Base-by-base conservation (phyloP, 2,329 filamentous ascomycete genomes). In the Penicillium capsulatum region DNA sequence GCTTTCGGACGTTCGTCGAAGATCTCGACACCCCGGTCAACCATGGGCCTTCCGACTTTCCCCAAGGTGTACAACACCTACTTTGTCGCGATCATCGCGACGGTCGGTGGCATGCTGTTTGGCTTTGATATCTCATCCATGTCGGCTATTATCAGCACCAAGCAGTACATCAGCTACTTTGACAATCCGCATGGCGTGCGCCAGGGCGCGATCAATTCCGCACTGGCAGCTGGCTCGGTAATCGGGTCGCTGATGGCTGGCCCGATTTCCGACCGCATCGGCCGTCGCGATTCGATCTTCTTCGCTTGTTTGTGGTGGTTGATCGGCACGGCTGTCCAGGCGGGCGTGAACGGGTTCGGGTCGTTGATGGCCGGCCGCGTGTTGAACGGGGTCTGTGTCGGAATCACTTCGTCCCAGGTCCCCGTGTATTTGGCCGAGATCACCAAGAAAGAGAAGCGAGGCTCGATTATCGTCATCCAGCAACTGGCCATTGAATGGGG, bases 401-500 rank as follows among this genome's bases (percentile, higher is more conserved):
- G 84, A 44, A 85, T 89, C 50, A 77, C 78, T 48, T 85, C 81
- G 11, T 79, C 82, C 3, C 71, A 85, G 53, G 83, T 86, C 2
- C 81, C 80, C 0, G 76, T 85, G 15, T 86, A 85, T 61, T 77
- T 83, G 49, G 74, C 79, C 34, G 83, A 86, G 60, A 70, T 85
- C 7, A 80, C 74, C n/a, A 71, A 71, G 11, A 72, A 72, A 1
- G 65, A 64, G 27, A 75, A 71, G 48, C 68, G 75, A 47, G 75
- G 75, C 7, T 74, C 80, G 14, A 72, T 88, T 28, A 81, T 88
- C 14, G 80, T 81, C 30, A 74, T 78, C 31, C 83, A 87, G 60
- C 84, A 88, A 59, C 83, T 81, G 70, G 80, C 82, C 13, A 86
- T 88, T 45, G 84, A 83, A 47, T 84, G 73, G 73, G 80, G 77